Evolutionary conservation across 768 basidiomycete species (phyloP).

Genomic region (Termitomyces sp.): DNA sequence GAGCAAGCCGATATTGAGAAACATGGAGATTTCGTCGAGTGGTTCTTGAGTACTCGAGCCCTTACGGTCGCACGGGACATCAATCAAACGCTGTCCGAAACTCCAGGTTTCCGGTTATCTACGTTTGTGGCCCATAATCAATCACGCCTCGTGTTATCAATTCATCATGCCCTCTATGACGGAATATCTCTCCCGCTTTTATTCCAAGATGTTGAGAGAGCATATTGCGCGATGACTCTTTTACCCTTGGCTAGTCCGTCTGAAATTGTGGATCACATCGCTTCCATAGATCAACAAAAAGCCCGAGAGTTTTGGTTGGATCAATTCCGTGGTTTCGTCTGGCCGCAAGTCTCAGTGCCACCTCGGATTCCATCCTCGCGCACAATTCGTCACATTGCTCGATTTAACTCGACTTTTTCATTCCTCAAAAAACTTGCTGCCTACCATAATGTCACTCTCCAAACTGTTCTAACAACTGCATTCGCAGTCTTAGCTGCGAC

Average conservation of each 20-base stretch:
- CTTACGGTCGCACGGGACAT: slow-evolving; percentile 17
- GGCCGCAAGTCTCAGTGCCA: slow-evolving; percentile 14
- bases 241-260: slow-evolving; percentile 5
- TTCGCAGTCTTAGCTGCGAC: slow-evolving; percentile 22
- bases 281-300: slow-evolving; percentile 13
- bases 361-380: not conserved
- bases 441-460: slow-evolving; percentile 23
- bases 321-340: slow-evolving; percentile 20
- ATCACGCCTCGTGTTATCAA: slow-evolving; percentile 21
- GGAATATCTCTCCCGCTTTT: slow-evolving; percentile 25
- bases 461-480: slow-evolving; percentile 24
- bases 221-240: slow-evolving; percentile 12
- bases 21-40: slow-evolving; percentile 10
- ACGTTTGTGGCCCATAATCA: slow-evolving; percentile 10
- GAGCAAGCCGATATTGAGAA: slow-evolving; percentile 1
- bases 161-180: slow-evolving; percentile 30
- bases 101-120: slow-evolving; percentile 20
- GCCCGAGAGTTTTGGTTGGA: slow-evolving; percentile 23
- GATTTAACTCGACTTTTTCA: slow-evolving; percentile 18
- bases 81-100: slow-evolving; percentile 20
- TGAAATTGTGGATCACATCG: slow-evolving; percentile 21
- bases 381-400: slow-evolving; percentile 8
- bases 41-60: slow-evolving; percentile 17
- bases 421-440: slow-evolving; percentile 19
- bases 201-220: slow-evolving; percentile 21